Conservation (phyloP, 305 asterid species). For the Euphrasia arctica region DNA sequence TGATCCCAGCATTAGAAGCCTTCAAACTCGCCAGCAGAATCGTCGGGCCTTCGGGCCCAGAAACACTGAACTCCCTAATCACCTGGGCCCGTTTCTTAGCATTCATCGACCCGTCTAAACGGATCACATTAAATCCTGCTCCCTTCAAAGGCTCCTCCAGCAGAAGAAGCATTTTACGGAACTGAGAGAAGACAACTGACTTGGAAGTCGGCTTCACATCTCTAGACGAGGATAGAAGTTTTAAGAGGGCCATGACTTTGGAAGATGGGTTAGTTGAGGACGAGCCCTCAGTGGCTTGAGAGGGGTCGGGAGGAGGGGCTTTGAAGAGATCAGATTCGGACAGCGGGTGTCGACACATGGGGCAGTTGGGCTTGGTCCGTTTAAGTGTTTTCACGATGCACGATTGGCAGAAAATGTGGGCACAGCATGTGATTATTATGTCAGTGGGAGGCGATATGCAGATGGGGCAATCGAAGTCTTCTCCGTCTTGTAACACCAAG, state of each 20-base stretch:
- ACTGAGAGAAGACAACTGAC: conserved; percentile 84
- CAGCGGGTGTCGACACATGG: conserved; percentile 83
- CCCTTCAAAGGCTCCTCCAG: conserved; percentile 67
- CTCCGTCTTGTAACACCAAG: conserved; percentile 69
- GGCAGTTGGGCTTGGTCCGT: conserved; percentile 64
- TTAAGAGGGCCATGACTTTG: conserved; percentile 65
- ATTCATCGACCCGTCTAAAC: conserved; percentile 78
- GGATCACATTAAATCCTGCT: conserved; percentile 66
- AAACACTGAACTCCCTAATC: conserved; percentile 57
- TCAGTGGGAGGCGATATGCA: conserved; percentile 76
- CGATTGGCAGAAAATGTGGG: conserved; percentile 73
- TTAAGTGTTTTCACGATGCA: conserved; percentile 74
- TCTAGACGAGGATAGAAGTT: conserved; percentile 49
- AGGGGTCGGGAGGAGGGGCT: conserved; percentile 58
- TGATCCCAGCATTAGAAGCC: conserved; percentile 79
- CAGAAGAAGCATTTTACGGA: conserved; percentile 66
- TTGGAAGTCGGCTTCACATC: conserved; percentile 48
- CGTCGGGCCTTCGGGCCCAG: conserved; percentile 65
- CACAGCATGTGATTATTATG: conserved; percentile 72
- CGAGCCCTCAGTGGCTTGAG: conserved; percentile 33
- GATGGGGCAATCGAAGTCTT: conserved; percentile 89
- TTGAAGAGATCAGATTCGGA: conserved; percentile 70
- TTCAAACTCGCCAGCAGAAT: conserved; percentile 83
- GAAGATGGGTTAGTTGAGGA: conserved; percentile 45
- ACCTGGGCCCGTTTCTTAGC: conserved; percentile 61